Evolutionary conservation across 495 filamentous ascomycete genomes (phyloP), one percentile per base, ranked within the genome.

Genomic region (Copromyces sp.): DNA sequence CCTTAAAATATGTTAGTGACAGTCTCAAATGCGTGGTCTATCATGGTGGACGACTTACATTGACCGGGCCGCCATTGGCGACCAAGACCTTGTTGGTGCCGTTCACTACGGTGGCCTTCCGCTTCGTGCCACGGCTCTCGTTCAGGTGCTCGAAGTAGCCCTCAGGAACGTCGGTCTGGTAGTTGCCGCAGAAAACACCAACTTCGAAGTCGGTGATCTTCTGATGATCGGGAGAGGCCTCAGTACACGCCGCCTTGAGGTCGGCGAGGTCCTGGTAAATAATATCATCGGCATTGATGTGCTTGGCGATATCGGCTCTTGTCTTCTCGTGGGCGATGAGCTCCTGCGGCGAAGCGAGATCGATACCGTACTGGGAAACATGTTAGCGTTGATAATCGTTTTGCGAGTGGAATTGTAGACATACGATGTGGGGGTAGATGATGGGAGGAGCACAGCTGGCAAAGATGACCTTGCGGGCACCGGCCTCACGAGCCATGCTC

Each of bases 181-280:
- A 98, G 77, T 88, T 88, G 32, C 96, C 95, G 74, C 92, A 96
- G 86, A 99, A 98, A 17, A 98, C 94, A 73, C 95, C 95, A n/a
- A 97, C 90, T 80, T 98, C 96, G 73, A 98, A 98, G 39, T 88
- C 81, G 40, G 82, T 85, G 40, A 89, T 82, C 42, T 81, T 78
- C 29, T 65, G 24, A 17, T 80, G 80, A 47, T 88, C 84, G 7
- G 87, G 84, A n/a, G 87, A 85, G 4, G 91, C 87, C 76, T 93
- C 91, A 0, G 89, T 87, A 78, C 94, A 97, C 5, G 94, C 89
- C 42, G 87, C 90, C 79, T 93, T 91, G 11, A 98, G 86, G 76
- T 96, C 94, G 14, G 88, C 87, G n/a, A 98, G 85, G 53, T 89
- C 90, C 79, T 97, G 94, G 81, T 93, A 98, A 73, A 99, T 92